phyloP scores from a whole-genome alignment of 371 early-diverging fungal species.

The Capillidium rhysosporum region DNA sequence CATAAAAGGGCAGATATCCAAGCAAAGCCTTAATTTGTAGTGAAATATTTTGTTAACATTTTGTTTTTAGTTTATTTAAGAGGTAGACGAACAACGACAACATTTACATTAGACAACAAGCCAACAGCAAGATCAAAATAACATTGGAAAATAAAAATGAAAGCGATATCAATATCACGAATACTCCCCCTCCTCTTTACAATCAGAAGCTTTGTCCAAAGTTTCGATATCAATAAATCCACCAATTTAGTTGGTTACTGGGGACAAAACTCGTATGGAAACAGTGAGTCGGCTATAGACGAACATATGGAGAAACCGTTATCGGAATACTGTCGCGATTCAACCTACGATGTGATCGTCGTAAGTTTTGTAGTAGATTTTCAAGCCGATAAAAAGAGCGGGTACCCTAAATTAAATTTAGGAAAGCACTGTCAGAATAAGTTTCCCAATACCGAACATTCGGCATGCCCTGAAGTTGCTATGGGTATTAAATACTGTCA shows the following conservation, averaged over 20 bases:
- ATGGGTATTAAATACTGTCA: constrained; percentile 42
- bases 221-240: constrained; percentile 7
- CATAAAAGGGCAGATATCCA: too few relatives aligned
- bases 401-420: constrained; percentile 27
- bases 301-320: constrained; percentile 17
- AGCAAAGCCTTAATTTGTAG: too few relatives aligned
- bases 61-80: too few relatives aligned
- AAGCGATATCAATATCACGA: too few relatives aligned
- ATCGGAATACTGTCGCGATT: constrained; percentile 32
- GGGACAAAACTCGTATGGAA: constrained; percentile 26
- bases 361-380: constrained; percentile 42
- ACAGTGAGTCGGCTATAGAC: neutral
- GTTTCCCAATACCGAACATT: constrained; percentile 26
- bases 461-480: constrained; percentile 33
- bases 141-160: too few relatives aligned
- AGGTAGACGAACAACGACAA: too few relatives aligned
- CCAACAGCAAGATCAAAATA: too few relatives aligned
- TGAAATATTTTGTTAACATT: too few relatives aligned
- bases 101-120: too few relatives aligned
- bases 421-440: constrained; percentile 29
- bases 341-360: constrained; percentile 28
- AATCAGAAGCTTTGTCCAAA: too few relatives aligned
- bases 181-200: too few relatives aligned
- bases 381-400: constrained; percentile 14
- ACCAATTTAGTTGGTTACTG: constrained; percentile 27